Base-by-base conservation (phyloP, 768 basidiomycete species). In the Neoboletus brunneissimus region DNA sequence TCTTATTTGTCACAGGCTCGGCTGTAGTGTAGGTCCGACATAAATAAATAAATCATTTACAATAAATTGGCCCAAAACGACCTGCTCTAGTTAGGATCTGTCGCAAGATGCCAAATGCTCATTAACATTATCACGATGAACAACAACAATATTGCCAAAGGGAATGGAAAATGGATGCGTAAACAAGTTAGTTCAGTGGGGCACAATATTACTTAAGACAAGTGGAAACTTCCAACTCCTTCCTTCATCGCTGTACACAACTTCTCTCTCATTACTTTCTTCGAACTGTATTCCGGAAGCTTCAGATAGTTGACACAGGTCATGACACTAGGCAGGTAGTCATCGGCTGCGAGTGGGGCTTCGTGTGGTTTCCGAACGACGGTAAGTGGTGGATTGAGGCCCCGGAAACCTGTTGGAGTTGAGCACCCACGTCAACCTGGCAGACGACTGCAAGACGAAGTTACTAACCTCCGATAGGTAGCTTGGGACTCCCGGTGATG, bases 291-390 rank as follows among this genome's bases (percentile, higher is more conserved):
- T 67, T 98, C 94, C 0, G 96, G 96, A 61, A 98, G 77, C 73
- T 99, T 99, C 67, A 99, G 76, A 69, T 94, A 96, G 73, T 94
- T 94, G 57, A 94, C 95, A 72, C 97, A 99, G 4, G 97, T 98
- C 97, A 98, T 98, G 31, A 98, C 95, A 65, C 92, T 95, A 0
- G 95, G 95, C 29, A 98, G 79, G 69, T 97, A 95, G 67, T 97
- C 92, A 69, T 98, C 94, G 8, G 96, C 91, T 7, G 84, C 85
- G 55, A 97, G 79, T 12, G 94, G 90, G 8, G 89, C 79, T 72
- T 98, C 97, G 63, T 96, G 94, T 10, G 92, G 94, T 73, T 98
- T 98, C 59, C 96, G 87, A 20, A 99, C 96, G 22, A 99, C 95
- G 2, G 97, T 99, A 56, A 99, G 80, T 3, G 89, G 85, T 2